Base-by-base conservation (phyloP, 805 yeast species). In the Teunomyces stri region DNA sequence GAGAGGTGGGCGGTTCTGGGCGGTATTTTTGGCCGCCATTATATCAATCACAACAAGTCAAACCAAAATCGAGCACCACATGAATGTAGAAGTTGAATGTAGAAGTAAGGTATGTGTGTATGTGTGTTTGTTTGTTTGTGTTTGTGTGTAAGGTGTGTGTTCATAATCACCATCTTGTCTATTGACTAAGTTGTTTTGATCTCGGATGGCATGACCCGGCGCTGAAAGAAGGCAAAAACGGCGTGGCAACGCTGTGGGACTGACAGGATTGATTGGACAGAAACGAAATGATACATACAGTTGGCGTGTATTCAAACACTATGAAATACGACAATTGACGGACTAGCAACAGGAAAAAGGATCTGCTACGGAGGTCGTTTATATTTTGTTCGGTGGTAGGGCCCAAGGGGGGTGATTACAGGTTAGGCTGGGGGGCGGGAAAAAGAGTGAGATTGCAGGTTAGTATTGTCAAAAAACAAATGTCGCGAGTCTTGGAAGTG, bases 311-410 rank as follows among this genome's bases (percentile, higher is more conserved):
- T 11, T 37, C 29, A 22, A 13, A 37, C 40, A 37, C 25, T 37
- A 37, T 22, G 29, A n/a, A 37, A 37, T 37, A 37, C 40, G 13
- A 37, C 40, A 37, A 37, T 37, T 37, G 40, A 37, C 28, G 40
- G 40, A 35, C 40, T 37, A 37, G 40, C 40, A 37, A 22, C 40
- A 37, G 40, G 40, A 37, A 37, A 31, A 37, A 37, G 40, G 27
- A 37, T 37, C n/a, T 37, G n/a, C 28, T 37, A 22, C 40, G 22
- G 15, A 20, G 10, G 10, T 20, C 29, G 29, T 37, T 37, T 37
- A 37, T 37, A 22, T n/a, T 37, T 22, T 37, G 22, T 22, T 37
- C 25, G 38, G 38, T 37, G 40, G 39, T 37, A 20, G 40, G 22
- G 22, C 15, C 27, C 28, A 6, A 21, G 25, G 25, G 40, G 40